Evolutionary conservation across 129 eudicot species (phyloP).

Genomic region (Flaveria trinervia): DNA sequence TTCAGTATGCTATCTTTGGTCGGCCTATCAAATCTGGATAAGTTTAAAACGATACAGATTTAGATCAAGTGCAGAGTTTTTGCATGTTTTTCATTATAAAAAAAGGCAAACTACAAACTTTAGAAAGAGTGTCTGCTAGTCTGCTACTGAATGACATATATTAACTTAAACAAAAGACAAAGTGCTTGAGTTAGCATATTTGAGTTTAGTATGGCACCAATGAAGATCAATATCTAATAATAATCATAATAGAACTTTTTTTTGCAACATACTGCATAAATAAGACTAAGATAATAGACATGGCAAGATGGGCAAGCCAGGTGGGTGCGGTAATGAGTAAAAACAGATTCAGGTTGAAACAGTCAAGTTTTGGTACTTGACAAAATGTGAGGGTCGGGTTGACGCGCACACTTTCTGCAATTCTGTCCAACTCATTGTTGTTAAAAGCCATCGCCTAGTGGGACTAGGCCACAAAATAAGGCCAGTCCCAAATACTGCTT

Average conservation of each 20-base stretch:
- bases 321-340: background rate
- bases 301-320: background rate
- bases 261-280: background rate
- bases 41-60: conserved; percentile 11
- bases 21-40: conserved; percentile 64
- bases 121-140: background rate
- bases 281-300: background rate
- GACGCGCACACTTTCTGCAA: background rate
- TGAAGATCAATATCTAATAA: background rate
- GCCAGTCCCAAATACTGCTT: too few relatives aligned
- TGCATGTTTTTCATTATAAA: too few relatives aligned
- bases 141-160: background rate
- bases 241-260: background rate
- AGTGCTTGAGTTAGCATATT: background rate
- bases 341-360: background rate
- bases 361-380: background rate
- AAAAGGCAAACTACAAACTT: background rate
- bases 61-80: background rate
- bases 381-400: background rate
- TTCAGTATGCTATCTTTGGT: conserved; percentile 50
- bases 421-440: background rate
- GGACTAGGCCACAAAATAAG: too few relatives aligned
- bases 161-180: background rate
- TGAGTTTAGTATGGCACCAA: background rate
- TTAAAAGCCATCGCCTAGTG: too few relatives aligned